Conservation (phyloP, 768 basidiomycete species). For the Cyclocybe cylindracea region DNA sequence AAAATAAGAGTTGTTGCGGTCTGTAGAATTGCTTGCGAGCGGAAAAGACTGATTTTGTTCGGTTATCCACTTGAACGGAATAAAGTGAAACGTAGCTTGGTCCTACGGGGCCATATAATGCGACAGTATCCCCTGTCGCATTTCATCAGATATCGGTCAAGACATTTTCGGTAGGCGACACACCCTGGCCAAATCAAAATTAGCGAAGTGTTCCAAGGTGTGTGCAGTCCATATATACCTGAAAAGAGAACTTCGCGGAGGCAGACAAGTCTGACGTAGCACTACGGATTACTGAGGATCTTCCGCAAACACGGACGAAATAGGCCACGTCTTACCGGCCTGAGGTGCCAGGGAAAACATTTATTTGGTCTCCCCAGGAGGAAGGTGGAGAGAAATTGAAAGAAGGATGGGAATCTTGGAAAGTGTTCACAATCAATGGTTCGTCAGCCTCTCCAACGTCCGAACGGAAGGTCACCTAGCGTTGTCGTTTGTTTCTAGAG, state of each 20-base stretch:
- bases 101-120: conserved; percentile 16
- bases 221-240: conserved; percentile 5
- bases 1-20: conserved; percentile 13
- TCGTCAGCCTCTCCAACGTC: conserved; percentile 20
- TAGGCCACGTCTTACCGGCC: conserved; percentile 8
- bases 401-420: conserved; percentile 21
- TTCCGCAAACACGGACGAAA: not conserved
- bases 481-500: too few relatives aligned
- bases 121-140: conserved; percentile 13
- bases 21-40: conserved; percentile 6
- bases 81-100: conserved; percentile 1
- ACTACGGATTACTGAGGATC: not conserved
- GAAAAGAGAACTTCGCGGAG: conserved; percentile 9
- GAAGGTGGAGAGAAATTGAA: conserved; percentile 20
- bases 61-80: conserved; percentile 11
- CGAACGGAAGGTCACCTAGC: conserved; percentile 18
- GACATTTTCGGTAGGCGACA: not conserved
- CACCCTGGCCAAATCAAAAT: not conserved
- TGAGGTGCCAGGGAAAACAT: conserved; percentile 7
- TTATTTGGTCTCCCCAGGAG: conserved; percentile 9
- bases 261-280: conserved; percentile 7
- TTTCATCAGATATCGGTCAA: not conserved
- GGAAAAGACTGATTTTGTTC: not conserved
- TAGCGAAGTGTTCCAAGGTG: not conserved
- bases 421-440: conserved; percentile 21